Percentiles rank a stretch among this genome's conserved stretches.
phyloP scores from a whole-genome alignment of 495 filamentous ascomycete species.

The Trichoderma virens region DNA sequence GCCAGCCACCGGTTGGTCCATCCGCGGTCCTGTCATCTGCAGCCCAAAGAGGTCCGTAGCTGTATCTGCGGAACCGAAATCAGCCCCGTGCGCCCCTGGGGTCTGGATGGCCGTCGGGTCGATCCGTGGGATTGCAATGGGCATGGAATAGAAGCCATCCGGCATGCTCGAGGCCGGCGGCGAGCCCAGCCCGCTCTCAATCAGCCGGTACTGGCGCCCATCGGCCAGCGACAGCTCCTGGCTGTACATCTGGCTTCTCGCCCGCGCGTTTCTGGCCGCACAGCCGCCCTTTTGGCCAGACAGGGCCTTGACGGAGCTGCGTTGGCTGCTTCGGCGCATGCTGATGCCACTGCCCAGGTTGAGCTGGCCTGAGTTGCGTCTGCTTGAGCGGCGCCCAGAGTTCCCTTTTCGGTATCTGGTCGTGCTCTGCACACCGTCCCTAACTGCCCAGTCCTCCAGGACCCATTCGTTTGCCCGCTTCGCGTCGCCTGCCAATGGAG shows the following conservation, averaged over 20 bases:
- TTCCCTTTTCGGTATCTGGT: conserved; percentile 40
- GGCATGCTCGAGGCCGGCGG: background rate
- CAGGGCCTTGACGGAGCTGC: background rate
- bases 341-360: background rate
- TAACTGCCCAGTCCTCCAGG: conserved; percentile 31
- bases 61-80: background rate
- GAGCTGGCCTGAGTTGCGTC: background rate
- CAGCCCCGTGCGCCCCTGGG: background rate
- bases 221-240: background rate
- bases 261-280: background rate
- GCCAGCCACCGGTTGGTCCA: background rate
- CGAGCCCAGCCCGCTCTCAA: background rate
- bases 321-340: conserved; percentile 3
- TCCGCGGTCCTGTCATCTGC: conserved; percentile 5
- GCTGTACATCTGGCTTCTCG: background rate
- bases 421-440: conserved; percentile 36
- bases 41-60: background rate
- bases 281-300: conserved; percentile 8
- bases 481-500: conserved; percentile 12
- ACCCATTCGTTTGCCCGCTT: conserved; percentile 38
- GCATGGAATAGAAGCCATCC: background rate
- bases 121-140: conserved; percentile 3
- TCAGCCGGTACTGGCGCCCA: background rate
- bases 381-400: conserved; percentile 14
- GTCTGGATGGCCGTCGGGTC: background rate